Percentiles rank a stretch among this genome's conserved stretches.
Conservation (phyloP, 495 filamentous ascomycete species). For the Penicillium soppii region DNA sequence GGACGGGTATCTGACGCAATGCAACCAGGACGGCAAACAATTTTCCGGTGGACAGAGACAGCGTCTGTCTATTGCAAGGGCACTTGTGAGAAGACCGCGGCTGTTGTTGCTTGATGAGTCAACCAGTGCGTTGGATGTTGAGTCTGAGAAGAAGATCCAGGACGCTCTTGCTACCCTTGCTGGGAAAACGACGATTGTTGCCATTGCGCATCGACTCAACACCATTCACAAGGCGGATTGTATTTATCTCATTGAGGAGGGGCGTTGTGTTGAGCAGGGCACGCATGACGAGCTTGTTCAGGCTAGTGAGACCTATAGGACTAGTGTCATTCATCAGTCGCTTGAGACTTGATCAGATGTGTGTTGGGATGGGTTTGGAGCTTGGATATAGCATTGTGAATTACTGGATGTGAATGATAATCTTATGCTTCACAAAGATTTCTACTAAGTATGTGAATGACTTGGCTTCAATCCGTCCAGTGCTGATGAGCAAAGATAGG, state of each 20-base stretch:
- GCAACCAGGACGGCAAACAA: constrained; percentile 58
- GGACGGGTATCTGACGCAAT: constrained; percentile 62
- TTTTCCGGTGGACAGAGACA: constrained; percentile 78
- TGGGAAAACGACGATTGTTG: constrained; percentile 72
- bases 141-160: constrained; percentile 69
- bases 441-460: too few species aligned
- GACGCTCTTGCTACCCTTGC: constrained; percentile 60
- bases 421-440: too few species aligned
- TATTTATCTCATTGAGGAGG: constrained; percentile 72
- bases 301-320: constrained; percentile 56
- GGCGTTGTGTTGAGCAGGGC: constrained; percentile 63
- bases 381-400: not conserved
- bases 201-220: constrained; percentile 71
- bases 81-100: constrained; percentile 64
- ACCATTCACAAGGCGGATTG: constrained; percentile 74
- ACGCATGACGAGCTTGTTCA: constrained; percentile 66
- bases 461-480: too few species aligned
- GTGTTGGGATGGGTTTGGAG: not conserved
- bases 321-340: constrained; percentile 47
- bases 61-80: constrained; percentile 71
- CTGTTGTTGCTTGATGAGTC: constrained; percentile 76
- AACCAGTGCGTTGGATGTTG: constrained; percentile 68
- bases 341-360: constrained; percentile 21
- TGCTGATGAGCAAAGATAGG: too few species aligned
- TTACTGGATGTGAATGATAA: too few species aligned